These are phyloP conservation scores for Cladosporium sp. DNA, from an alignment of 2,329 filamentous ascomycete species.

Conservation along the genomic window DNA sequence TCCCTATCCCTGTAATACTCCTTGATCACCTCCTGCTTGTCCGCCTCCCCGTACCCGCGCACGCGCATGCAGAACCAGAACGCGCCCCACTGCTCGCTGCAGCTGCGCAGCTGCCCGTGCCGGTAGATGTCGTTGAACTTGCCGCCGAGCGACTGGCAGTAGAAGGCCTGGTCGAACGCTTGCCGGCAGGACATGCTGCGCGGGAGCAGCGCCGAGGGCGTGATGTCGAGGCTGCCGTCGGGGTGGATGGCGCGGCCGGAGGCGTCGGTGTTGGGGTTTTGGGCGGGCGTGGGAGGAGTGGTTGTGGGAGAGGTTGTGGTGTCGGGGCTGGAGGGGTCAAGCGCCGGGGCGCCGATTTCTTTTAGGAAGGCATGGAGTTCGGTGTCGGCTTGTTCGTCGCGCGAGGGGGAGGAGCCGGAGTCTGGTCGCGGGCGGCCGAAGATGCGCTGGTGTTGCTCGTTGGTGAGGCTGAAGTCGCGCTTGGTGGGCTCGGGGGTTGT, in stretches of 20 bases:
- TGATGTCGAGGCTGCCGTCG: constrained; percentile 27
- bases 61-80: constrained; percentile 98
- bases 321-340: constrained; percentile 13
- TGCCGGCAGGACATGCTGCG: constrained; percentile 80
- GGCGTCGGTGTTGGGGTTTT: constrained; percentile 15
- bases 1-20: constrained; percentile 64
- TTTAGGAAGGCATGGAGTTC: constrained; percentile 50
- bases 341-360: constrained; percentile 35
- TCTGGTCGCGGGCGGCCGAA: constrained; percentile 21
- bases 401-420: constrained; percentile 23
- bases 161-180: constrained; percentile 88
- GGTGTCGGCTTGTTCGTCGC: constrained; percentile 44
- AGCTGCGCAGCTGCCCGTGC: constrained; percentile 68
- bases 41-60: constrained; percentile 53
- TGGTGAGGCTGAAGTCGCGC: constrained; percentile 19
- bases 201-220: constrained; percentile 65
- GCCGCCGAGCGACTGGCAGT: constrained; percentile 84
- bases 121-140: constrained; percentile 92
- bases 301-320: constrained; percentile 16
- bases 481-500: constrained; percentile 1
- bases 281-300: constrained; percentile 11
- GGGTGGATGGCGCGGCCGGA: constrained; percentile 23
- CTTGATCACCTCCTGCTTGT: constrained; percentile 55
- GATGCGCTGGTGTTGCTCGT: constrained; percentile 26
- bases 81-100: constrained; percentile 81